phyloP scores from a whole-genome alignment of 495 filamentous ascomycete species.

The Aspergillus coremiiformis region DNA sequence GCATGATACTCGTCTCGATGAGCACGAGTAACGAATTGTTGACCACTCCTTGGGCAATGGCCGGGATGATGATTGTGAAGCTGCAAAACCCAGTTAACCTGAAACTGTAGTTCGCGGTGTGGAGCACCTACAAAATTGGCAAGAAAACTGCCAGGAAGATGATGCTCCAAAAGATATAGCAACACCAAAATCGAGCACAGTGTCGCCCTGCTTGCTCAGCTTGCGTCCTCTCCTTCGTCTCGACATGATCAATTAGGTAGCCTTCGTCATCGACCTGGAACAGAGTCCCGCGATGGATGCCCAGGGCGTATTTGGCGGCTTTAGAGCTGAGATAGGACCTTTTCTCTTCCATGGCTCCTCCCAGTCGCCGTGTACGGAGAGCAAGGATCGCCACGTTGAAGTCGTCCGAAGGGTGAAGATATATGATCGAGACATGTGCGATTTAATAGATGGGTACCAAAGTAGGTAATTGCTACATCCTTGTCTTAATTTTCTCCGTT shows the following conservation, averaged over 20 bases:
- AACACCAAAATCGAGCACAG: conserved; percentile 38
- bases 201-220: conserved; percentile 26
- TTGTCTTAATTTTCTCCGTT: not conserved
- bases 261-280: conserved; percentile 12
- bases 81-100: conserved; percentile 11
- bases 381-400: not conserved
- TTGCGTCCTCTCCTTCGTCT: conserved; percentile 21
- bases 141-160: conserved; percentile 36
- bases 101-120: not conserved
- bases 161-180: conserved; percentile 29
- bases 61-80: conserved; percentile 37
- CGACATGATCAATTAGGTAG: conserved; percentile 23
- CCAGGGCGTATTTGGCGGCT: conserved; percentile 30
- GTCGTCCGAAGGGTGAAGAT: not conserved
- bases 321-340: conserved; percentile 23
- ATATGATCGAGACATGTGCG: not conserved
- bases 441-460: not conserved
- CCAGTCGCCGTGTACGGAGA: not conserved
- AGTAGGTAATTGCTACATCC: not conserved
- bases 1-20: conserved; percentile 26
- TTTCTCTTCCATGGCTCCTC: conserved; percentile 18
- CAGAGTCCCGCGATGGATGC: conserved; percentile 31
- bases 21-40: conserved; percentile 33
- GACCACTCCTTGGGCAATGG: conserved; percentile 37
- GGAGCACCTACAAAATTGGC: conserved; percentile 29